A percentile compares a stretch with the other conserved stretches of the same genome.
phyloP scores from a whole-genome alignment of 768 basidiomycete genomes.

The Kwoniella sp. region DNA sequence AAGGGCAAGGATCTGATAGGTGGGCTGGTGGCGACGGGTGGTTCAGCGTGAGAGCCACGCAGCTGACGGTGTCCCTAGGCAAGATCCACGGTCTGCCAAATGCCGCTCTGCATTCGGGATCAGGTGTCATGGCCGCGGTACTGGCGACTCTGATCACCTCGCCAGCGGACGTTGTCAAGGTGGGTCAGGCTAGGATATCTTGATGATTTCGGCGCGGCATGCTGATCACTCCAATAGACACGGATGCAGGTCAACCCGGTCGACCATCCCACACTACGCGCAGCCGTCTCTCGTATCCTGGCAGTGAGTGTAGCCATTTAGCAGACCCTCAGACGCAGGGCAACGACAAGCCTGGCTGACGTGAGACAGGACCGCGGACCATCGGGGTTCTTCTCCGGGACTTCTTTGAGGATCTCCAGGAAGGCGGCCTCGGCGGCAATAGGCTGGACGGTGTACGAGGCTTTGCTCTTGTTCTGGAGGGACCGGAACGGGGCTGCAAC shows the following conservation, averaged over 20 bases:
- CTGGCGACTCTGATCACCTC: conserved; percentile 81
- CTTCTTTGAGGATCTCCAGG: conserved; percentile 71
- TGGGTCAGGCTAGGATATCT: conserved; percentile 38
- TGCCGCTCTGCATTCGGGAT: conserved; percentile 46
- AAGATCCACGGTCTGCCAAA: conserved; percentile 33
- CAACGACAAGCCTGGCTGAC: no score
- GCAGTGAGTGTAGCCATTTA: conserved; percentile 58
- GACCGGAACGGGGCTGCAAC: conserved; percentile 19
- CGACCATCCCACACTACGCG: conserved; percentile 67
- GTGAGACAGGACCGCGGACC: conserved; percentile 67
- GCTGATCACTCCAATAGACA: conserved; percentile 56
- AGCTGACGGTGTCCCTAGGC: neutral
- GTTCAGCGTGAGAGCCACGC: neutral
- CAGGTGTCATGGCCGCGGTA: conserved; percentile 69
- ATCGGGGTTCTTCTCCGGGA: conserved; percentile 78
- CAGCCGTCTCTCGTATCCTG: conserved; percentile 66
- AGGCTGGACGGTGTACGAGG: conserved; percentile 85
- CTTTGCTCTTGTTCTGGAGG: conserved; percentile 39
- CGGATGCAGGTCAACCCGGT: conserved; percentile 86
- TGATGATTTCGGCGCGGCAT: neutral
- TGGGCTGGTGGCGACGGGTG: conserved; percentile 46
- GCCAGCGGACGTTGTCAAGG: conserved; percentile 93
- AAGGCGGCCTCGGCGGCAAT: conserved; percentile 87
- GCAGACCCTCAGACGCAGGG: no score
- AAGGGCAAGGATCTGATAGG: conserved; percentile 70